These are phyloP conservation scores for Aureobasidium sp. DNA, from an alignment of 2,329 filamentous ascomycete genomes.

Conservation along the genomic window DNA sequence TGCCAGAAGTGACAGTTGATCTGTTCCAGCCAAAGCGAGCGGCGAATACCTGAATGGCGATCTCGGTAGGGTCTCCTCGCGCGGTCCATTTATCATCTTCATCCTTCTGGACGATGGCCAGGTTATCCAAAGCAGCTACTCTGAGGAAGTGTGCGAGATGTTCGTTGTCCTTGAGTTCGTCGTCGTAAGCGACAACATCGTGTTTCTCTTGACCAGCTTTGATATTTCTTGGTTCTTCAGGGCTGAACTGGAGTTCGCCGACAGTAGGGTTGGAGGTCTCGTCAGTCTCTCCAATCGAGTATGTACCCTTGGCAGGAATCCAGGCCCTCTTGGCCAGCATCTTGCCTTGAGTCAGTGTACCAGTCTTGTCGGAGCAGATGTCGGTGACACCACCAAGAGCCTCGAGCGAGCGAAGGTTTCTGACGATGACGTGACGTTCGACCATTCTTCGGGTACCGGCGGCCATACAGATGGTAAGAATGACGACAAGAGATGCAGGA, in stretches of 20 bases:
- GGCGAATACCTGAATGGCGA: slow-evolving; percentile 66
- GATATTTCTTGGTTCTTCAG: slow-evolving; percentile 14
- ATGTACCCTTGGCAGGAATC: slow-evolving; percentile 53
- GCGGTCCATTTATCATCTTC: slow-evolving; percentile 51
- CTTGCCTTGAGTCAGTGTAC: slow-evolving; percentile 47
- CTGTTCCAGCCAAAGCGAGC: slow-evolving; percentile 56
- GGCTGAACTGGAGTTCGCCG: slow-evolving; percentile 45
- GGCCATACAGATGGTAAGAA: slow-evolving; percentile 36
- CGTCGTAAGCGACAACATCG: background rate
- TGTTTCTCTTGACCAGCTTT: slow-evolving; percentile 13
- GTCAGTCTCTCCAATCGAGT: slow-evolving; percentile 48
- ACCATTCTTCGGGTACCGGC: slow-evolving; percentile 56
- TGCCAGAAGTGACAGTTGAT: slow-evolving; percentile 41
- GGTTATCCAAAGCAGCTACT: slow-evolving; percentile 56
- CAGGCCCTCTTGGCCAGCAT: slow-evolving; percentile 57
- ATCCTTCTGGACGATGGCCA: slow-evolving; percentile 51
- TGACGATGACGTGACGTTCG: slow-evolving; percentile 55
- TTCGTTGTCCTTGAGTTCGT: slow-evolving; percentile 8
- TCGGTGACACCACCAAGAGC: slow-evolving; percentile 52
- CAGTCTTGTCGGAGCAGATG: slow-evolving; percentile 63
- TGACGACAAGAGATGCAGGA: slow-evolving; percentile 41
- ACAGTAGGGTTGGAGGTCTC: slow-evolving; percentile 51
- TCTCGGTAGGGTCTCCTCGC: slow-evolving; percentile 61
- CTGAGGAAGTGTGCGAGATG: slow-evolving; percentile 41
- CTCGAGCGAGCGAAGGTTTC: slow-evolving; percentile 56